Evolutionary conservation across 75 land plant genomes (phyloP).

Genomic region (Pinus albicaulis): DNA sequence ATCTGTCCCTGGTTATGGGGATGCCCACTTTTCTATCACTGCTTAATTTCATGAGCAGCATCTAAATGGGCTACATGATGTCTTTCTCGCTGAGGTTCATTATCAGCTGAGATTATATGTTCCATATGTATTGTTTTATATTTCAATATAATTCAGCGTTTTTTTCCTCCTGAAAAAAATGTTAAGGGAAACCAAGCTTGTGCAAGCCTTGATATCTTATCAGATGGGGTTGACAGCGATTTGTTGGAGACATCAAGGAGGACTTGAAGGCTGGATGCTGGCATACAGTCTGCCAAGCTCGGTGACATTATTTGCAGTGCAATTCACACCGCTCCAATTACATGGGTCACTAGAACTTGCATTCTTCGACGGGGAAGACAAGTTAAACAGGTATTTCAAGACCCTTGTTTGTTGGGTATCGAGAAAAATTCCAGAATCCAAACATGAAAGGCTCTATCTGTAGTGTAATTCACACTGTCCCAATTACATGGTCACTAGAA

Average conservation of each 20-base stretch:
- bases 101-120: too few relatives aligned
- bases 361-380: background rate
- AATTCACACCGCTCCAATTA: background rate
- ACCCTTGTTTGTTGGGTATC: background rate
- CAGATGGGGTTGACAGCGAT: background rate
- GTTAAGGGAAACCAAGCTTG: background rate
- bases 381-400: background rate
- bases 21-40: too few relatives aligned
- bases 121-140: too few relatives aligned
- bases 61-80: too few relatives aligned
- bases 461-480: too few relatives aligned
- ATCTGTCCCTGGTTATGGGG: too few relatives aligned
- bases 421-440: background rate
- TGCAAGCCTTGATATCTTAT: background rate
- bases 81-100: too few relatives aligned
- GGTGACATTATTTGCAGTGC: background rate
- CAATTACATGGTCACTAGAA: too few relatives aligned
- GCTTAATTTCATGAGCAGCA: too few relatives aligned
- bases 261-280: background rate
- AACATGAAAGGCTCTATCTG: background rate
- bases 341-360: background rate
- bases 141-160: too few relatives aligned
- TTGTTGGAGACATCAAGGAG: slow-evolving; percentile 4
- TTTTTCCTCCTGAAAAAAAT: too few relatives aligned
- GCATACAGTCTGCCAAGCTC: background rate